Evolutionary conservation across 495 filamentous ascomycete genomes (phyloP).

Genomic region (Neurospora sp.): DNA sequence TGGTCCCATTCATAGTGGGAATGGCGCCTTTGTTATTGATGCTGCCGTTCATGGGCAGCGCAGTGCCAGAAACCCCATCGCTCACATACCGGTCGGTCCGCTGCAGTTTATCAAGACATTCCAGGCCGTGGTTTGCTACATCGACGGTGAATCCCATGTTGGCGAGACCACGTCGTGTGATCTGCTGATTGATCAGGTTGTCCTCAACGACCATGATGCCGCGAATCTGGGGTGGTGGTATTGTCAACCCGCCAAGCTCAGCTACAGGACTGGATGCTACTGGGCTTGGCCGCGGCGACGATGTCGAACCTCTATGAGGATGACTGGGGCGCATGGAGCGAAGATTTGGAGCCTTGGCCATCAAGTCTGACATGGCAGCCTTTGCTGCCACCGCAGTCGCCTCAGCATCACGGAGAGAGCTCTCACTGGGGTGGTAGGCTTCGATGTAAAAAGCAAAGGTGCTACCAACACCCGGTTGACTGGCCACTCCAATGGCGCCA

Average conservation of each 20-base stretch:
- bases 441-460: slow-evolving; percentile 74
- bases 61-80: slow-evolving; percentile 4
- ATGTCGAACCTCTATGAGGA: neutral
- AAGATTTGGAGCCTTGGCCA: neutral
- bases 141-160: slow-evolving; percentile 54
- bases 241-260: neutral
- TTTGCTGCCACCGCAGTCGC: slow-evolving; percentile 7
- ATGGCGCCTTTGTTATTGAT: slow-evolving; percentile 14
- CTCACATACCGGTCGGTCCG: slow-evolving; percentile 20
- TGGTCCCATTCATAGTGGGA: neutral
- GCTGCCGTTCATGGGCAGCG: neutral
- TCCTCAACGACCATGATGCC: slow-evolving; percentile 63
- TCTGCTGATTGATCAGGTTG: slow-evolving; percentile 65
- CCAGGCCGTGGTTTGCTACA: slow-evolving; percentile 64
- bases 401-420: slow-evolving; percentile 22
- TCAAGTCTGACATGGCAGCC: slow-evolving; percentile 9
- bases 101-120: slow-evolving; percentile 50
- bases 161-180: slow-evolving; percentile 53
- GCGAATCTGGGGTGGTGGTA: slow-evolving; percentile 14
- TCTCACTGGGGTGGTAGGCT: slow-evolving; percentile 34
- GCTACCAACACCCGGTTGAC: slow-evolving; percentile 55
- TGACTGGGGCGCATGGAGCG: neutral
- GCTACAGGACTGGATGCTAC: slow-evolving; percentile 1
- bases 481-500: slow-evolving; percentile 64
- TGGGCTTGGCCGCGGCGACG: slow-evolving; percentile 4